These are phyloP conservation scores for Rhodotorula sp. DNA, from an alignment of 1,284 basidiomycete species.

Conservation along the genomic window DNA sequence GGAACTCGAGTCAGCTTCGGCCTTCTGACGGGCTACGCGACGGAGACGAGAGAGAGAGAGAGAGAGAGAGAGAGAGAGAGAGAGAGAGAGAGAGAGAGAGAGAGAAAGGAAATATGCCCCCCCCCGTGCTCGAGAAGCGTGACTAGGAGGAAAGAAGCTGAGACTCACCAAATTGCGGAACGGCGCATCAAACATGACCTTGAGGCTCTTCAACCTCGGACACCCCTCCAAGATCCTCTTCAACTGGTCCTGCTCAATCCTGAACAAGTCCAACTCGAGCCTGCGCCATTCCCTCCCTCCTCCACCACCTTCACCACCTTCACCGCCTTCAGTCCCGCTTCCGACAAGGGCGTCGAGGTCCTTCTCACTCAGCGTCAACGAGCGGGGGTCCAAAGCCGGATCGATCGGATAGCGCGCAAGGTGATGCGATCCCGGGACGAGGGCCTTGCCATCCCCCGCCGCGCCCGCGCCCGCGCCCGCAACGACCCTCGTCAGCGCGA, in stretches of 20 bases:
- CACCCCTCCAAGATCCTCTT: constrained; percentile 27
- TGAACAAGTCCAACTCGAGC: constrained; percentile 30
- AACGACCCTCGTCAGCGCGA: constrained; percentile 22
- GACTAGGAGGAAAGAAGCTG: too few species aligned
- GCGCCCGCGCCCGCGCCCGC: not conserved
- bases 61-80: not conserved
- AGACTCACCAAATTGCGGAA: constrained; percentile 31
- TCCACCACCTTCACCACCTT: not conserved
- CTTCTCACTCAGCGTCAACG: not conserved
- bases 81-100: too few species aligned
- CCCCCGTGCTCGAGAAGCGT: too few species aligned
- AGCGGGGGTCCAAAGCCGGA: constrained; percentile 8
- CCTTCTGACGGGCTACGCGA: not conserved
- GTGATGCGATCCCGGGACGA: constrained; percentile 28
- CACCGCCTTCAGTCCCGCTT: not conserved
- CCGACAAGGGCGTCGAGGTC: constrained; percentile 20
- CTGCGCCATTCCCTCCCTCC: constrained; percentile 8
- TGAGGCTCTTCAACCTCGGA: constrained; percentile 11
- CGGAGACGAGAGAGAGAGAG: too few species aligned
- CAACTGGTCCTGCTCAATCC: constrained; percentile 12
- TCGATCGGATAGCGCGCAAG: constrained; percentile 22
- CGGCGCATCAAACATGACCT: constrained; percentile 25
- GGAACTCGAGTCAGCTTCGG: not conserved
- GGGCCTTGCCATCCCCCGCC: not conserved
- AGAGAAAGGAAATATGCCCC: not conserved